phyloP scores from a whole-genome alignment of 2,329 filamentous ascomycete species.

The Claviceps capensis region DNA sequence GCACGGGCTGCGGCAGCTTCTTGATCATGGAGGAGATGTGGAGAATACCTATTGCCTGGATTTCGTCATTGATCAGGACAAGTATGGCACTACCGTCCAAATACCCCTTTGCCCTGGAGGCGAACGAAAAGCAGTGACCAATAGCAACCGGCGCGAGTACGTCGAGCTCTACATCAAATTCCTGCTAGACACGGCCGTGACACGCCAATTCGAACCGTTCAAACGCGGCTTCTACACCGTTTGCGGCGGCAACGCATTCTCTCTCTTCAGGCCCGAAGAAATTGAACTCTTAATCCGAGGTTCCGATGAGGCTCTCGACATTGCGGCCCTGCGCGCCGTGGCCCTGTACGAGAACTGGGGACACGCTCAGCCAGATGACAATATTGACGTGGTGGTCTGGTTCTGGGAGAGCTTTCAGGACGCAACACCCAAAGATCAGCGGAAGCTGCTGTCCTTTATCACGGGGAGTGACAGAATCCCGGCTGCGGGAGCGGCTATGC shows the following conservation, averaged over 20 bases:
- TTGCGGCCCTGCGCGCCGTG: conserved; percentile 59
- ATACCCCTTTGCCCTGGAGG: conserved; percentile 64
- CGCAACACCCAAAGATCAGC: conserved; percentile 53
- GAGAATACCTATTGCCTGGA: conserved; percentile 67
- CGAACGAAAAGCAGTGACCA: conserved; percentile 66
- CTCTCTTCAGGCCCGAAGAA: conserved; percentile 78
- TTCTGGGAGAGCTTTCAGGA: conserved; percentile 75
- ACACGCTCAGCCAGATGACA: conserved; percentile 36
- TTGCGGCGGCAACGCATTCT: conserved; percentile 76
- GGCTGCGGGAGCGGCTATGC: conserved; percentile 68
- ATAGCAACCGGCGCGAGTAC: conserved; percentile 69
- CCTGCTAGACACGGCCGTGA: conserved; percentile 62
- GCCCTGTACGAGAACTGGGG: conserved; percentile 76
- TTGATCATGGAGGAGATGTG: conserved; percentile 77
- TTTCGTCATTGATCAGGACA: conserved; percentile 65
- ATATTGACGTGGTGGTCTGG: conserved; percentile 61
- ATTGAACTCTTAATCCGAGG: conserved; percentile 80
- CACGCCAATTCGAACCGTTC: conserved; percentile 82
- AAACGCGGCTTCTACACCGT: conserved; percentile 89
- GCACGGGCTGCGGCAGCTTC: conserved; percentile 56
- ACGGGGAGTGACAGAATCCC: conserved; percentile 86
- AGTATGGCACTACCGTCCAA: conserved; percentile 54
- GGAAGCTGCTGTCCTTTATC: conserved; percentile 71
- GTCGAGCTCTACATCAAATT: conserved; percentile 75
- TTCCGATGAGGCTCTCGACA: conserved; percentile 71